phyloP scores from a whole-genome alignment of 1,139 yeast genomes.

The Chernovozyma aurita region DNA sequence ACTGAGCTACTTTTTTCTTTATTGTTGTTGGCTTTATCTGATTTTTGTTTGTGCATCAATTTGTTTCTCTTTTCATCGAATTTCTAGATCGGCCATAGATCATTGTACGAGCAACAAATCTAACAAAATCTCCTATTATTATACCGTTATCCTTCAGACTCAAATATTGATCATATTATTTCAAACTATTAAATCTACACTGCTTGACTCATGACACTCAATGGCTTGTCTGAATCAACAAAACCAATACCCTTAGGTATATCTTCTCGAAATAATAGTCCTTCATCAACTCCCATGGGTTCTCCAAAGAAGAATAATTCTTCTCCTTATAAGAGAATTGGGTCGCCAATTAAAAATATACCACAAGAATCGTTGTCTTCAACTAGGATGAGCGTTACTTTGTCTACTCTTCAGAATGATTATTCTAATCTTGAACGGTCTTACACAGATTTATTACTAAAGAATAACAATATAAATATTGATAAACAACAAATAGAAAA shows the following conservation, averaged over 20 bases:
- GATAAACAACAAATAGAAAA: conserved; percentile 22
- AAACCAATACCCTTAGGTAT: conserved; percentile 7
- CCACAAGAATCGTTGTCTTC: conserved; percentile 1
- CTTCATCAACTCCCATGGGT: conserved; percentile 2
- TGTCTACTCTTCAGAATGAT: conserved; percentile 6
- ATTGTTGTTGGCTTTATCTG: too few species aligned
- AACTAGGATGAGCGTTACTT: neutral
- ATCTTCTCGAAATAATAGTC: conserved; percentile 5
- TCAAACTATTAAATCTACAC: too few species aligned
- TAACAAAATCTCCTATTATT: too few species aligned
- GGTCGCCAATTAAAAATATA: neutral
- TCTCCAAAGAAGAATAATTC: conserved; percentile 4
- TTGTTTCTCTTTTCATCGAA: too few species aligned
- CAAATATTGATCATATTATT: too few species aligned
- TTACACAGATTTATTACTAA: conserved; percentile 25
- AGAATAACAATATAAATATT: conserved; percentile 14
- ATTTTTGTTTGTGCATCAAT: too few species aligned
- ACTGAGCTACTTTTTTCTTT: too few species aligned
- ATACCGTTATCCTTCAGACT: too few species aligned
- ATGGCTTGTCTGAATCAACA: conserved; percentile 1
- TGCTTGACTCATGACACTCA: neutral
- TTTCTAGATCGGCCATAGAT: too few species aligned
- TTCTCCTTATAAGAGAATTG: neutral
- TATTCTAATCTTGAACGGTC: conserved; percentile 20
- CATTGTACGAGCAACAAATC: too few species aligned